A percentile compares a stretch with the other conserved stretches of the same genome.
Evolutionary conservation across 1,284 basidiomycete genomes (phyloP).

Genomic region (Naganishia albida): DNA sequence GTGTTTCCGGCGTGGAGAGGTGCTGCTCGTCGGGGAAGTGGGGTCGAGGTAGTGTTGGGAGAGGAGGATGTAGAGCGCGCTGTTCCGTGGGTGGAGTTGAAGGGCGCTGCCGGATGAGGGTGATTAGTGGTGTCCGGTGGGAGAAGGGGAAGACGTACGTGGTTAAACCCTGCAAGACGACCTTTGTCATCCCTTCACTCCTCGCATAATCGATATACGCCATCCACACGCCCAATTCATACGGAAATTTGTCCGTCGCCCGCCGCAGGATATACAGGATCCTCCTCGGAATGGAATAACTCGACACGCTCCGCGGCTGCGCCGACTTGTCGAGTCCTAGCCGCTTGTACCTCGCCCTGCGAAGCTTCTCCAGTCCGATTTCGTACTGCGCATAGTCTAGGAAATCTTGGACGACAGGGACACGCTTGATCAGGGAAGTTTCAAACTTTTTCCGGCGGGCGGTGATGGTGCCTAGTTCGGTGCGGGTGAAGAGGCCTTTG

Average conservation of each 20-base stretch:
- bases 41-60: conserved; percentile 79
- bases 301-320: conserved; percentile 68
- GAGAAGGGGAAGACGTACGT: conserved; percentile 57
- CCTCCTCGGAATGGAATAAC: conserved; percentile 75
- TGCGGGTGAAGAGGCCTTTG: conserved; percentile 81
- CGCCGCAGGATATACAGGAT: conserved; percentile 90
- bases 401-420: conserved; percentile 84
- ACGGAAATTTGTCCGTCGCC: conserved; percentile 83
- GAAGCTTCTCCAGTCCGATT: conserved; percentile 78
- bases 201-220: conserved; percentile 84
- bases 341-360: conserved; percentile 71
- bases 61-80: conserved; percentile 79
- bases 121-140: conserved; percentile 1
- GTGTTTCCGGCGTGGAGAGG: conserved; percentile 35
- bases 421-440: conserved; percentile 74
- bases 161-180: conserved; percentile 69
- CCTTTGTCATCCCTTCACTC: conserved; percentile 72
- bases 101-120: conserved; percentile 63
- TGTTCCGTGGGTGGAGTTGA: conserved; percentile 77
- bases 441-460: conserved; percentile 82
- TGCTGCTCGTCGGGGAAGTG: conserved; percentile 53
- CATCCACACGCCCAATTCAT: conserved; percentile 81
- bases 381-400: conserved; percentile 90
- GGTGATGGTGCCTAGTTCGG: conserved; percentile 84
- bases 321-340: conserved; percentile 48